These are phyloP conservation scores for Aphanomyces cochlioides DNA, from an alignment of 352 stramenopile genomes.

Conservation along the genomic window DNA sequence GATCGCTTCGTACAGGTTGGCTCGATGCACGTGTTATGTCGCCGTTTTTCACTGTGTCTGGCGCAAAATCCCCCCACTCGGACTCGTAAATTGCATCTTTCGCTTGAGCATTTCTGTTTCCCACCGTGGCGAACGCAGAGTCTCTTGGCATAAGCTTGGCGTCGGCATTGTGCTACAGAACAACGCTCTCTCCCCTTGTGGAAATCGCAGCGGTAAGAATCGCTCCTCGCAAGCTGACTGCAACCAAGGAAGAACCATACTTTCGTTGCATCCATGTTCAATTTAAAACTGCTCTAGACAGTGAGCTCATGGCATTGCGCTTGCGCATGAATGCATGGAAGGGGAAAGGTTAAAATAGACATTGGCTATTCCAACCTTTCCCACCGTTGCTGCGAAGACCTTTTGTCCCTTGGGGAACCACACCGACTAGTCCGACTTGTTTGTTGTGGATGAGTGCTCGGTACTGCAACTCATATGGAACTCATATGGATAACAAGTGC, in stretches of 20 bases:
- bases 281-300: too few relatives aligned
- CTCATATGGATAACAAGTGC: too few relatives aligned
- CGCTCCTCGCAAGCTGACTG: not conserved
- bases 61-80: not conserved
- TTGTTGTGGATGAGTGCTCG: too few relatives aligned
- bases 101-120: not conserved
- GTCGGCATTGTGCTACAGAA: not conserved
- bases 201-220: not conserved
- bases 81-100: not conserved
- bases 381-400: too few relatives aligned
- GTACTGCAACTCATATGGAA: too few relatives aligned
- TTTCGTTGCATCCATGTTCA: too few relatives aligned
- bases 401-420: too few relatives aligned
- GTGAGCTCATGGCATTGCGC: too few relatives aligned
- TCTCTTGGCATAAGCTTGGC: constrained; percentile 2
- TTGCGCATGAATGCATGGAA: too few relatives aligned
- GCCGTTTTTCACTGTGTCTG: not conserved
- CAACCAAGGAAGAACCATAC: not conserved
- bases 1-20: not conserved
- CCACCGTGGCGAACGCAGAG: constrained; percentile 10
- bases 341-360: too few relatives aligned
- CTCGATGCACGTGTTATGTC: not conserved
- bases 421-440: too few relatives aligned
- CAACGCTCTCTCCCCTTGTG: not conserved
- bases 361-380: too few relatives aligned